These are phyloP conservation scores for Penicillium sp. DNA, from an alignment of 2,329 filamentous ascomycete genomes.

Conservation along the genomic window DNA sequence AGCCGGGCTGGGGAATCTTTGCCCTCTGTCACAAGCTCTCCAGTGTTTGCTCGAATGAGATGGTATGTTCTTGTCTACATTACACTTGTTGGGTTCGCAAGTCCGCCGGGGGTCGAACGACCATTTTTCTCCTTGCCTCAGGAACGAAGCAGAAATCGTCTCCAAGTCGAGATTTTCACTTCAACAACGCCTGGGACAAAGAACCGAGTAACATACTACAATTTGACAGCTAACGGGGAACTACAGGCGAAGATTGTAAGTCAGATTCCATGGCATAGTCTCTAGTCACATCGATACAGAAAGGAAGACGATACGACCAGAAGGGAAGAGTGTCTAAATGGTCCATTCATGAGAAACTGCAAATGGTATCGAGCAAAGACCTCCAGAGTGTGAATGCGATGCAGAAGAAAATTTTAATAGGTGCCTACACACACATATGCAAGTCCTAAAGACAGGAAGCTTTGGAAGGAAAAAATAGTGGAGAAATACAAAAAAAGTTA, in stretches of 20 bases:
- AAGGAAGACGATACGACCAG: neutral
- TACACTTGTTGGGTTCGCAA: neutral
- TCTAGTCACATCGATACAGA: neutral
- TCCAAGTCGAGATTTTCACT: neutral
- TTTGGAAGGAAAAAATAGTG: neutral
- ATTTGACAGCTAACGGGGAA: neutral
- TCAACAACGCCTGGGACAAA: neutral
- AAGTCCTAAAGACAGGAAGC: neutral
- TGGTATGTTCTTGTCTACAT: neutral
- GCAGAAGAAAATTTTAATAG: neutral
- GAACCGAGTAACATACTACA: neutral
- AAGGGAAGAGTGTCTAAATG: slow-evolving; percentile 7
- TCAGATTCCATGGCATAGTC: neutral
- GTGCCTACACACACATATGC: neutral
- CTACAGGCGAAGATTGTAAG: neutral
- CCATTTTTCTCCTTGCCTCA: neutral
- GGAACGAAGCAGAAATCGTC: neutral
- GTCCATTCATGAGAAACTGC: neutral
- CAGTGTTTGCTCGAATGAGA: too few species aligned
- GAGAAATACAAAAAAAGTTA: neutral
- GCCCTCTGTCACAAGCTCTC: too few species aligned
- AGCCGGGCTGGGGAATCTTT: neutral
- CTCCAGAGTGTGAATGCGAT: neutral
- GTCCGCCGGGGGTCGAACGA: neutral
- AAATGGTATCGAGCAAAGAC: slow-evolving; percentile 8